Conservation (phyloP, 768 basidiomycete genomes). For the Steccherinum ochraceum region DNA sequence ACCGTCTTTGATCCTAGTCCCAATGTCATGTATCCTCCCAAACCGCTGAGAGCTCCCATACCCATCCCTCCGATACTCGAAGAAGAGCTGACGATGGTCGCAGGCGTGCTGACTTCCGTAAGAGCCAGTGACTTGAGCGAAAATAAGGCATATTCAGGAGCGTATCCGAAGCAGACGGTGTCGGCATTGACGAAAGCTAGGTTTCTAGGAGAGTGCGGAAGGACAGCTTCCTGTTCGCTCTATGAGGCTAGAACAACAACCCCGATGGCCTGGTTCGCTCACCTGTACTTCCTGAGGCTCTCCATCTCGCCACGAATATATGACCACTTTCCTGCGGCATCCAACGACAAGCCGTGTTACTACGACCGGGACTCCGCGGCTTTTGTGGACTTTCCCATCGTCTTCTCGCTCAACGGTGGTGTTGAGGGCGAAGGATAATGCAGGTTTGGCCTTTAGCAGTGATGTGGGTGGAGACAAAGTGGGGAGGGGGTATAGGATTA, state of each 20-base stretch:
- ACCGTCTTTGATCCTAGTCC: slow-evolving; percentile 63
- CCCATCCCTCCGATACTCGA: slow-evolving; percentile 42
- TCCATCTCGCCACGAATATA: slow-evolving; percentile 85
- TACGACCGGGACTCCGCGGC: slow-evolving; percentile 51
- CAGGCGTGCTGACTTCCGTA: slow-evolving; percentile 43
- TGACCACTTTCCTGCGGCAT: slow-evolving; percentile 75
- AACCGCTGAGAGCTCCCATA: slow-evolving; percentile 71
- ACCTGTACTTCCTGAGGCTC: slow-evolving; percentile 71
- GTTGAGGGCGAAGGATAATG: slow-evolving; percentile 76
- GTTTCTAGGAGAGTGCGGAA: slow-evolving; percentile 88
- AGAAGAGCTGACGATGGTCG: slow-evolving; percentile 25
- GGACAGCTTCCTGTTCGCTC: slow-evolving; percentile 55
- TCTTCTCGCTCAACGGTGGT: slow-evolving; percentile 47
- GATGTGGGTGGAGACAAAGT: slow-evolving; percentile 63
- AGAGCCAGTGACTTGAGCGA: slow-evolving; percentile 52
- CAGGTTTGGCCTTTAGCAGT: slow-evolving; percentile 71
- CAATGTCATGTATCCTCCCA: slow-evolving; percentile 82
- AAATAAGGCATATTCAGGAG: slow-evolving; percentile 73
- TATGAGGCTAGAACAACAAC: background rate
- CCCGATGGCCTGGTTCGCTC: slow-evolving; percentile 10
- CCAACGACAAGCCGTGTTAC: slow-evolving; percentile 81
- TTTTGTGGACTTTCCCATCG: slow-evolving; percentile 19
- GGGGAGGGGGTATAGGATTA: slow-evolving; percentile 74
- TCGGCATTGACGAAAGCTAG: slow-evolving; percentile 67
- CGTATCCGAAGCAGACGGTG: slow-evolving; percentile 69